Evolutionary conservation across 2,329 filamentous ascomycete genomes (phyloP).

Genomic region (Apiospora rasikravindrae): DNA sequence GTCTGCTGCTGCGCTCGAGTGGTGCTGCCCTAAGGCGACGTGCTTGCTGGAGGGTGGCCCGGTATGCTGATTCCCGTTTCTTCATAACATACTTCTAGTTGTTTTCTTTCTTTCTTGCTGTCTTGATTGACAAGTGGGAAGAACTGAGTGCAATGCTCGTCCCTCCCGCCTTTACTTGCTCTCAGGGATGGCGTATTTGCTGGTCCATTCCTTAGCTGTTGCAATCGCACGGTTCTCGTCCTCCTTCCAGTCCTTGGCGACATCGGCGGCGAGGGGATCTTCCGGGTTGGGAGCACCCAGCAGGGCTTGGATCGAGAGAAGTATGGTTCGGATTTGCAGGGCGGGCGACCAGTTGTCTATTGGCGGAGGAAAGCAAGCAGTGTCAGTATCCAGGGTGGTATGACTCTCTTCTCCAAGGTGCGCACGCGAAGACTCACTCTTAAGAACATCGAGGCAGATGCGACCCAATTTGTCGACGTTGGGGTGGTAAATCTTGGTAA

Average conservation of each 20-base stretch:
- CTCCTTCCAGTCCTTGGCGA: constrained; percentile 98
- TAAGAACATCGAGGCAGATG: constrained; percentile 96
- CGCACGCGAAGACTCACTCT: constrained; percentile 67
- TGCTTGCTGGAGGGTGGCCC: neutral
- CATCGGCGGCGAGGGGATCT: constrained; percentile 96
- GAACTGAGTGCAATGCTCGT: neutral
- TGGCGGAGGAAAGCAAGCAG: constrained; percentile 18
- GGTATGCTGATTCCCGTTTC: neutral
- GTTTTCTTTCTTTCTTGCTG: neutral
- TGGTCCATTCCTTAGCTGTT: constrained; percentile 91
- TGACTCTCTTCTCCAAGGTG: neutral
- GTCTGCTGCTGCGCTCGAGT: neutral
- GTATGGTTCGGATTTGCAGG: constrained; percentile 95
- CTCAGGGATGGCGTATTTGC: constrained; percentile 71
- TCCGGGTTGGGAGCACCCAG: constrained; percentile 97
- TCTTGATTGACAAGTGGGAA: neutral
- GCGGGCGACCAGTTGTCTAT: constrained; percentile 98
- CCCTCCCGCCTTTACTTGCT: neutral
- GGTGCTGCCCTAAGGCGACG: neutral
- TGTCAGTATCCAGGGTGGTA: neutral
- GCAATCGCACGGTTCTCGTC: constrained; percentile 91
- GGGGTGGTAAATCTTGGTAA: constrained; percentile 99
- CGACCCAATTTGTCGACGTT: constrained; percentile 98
- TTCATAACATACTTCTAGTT: neutral
- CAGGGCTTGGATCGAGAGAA: constrained; percentile 97